A percentile compares a stretch with the other conserved stretches of the same genome.
Evolutionary conservation across 345 rosid genomes (phyloP).

Genomic region (Acer campestre): DNA sequence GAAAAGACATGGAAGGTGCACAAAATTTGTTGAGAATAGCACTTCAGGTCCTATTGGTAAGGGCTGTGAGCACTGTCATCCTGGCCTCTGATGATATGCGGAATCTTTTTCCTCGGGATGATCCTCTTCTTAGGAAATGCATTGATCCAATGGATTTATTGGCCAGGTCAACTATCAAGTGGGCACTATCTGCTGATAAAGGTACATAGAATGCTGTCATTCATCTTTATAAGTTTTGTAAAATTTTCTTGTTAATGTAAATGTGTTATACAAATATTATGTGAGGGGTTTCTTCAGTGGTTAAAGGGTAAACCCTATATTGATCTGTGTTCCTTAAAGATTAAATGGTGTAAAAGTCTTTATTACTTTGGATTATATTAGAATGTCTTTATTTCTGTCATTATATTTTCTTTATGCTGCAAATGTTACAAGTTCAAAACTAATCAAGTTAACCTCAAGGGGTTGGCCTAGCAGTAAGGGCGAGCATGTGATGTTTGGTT

Average conservation of each 20-base stretch:
- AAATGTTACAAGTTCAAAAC: too few species aligned
- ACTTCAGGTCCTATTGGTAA: constrained; percentile 54
- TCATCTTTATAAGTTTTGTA: background rate
- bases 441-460: too few species aligned
- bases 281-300: background rate
- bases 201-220: constrained; percentile 17
- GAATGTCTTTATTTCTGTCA: too few species aligned
- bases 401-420: too few species aligned
- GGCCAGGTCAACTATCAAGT: constrained; percentile 45
- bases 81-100: constrained; percentile 45
- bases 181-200: constrained; percentile 37
- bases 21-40: constrained; percentile 50
- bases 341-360: background rate
- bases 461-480: too few species aligned
- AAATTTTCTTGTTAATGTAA: background rate
- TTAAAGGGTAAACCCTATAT: background rate
- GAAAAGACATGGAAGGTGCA: constrained; percentile 55
- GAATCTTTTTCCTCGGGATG: constrained; percentile 41
- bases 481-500: too few species aligned
- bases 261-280: background rate
- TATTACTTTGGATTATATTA: too few species aligned
- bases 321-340: background rate
- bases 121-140: constrained; percentile 59
- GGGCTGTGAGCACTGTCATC: constrained; percentile 47
- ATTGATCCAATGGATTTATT: constrained; percentile 45